These are phyloP conservation scores for Rhizophora mangle DNA, from an alignment of 345 rosid species.

Conservation along the genomic window DNA sequence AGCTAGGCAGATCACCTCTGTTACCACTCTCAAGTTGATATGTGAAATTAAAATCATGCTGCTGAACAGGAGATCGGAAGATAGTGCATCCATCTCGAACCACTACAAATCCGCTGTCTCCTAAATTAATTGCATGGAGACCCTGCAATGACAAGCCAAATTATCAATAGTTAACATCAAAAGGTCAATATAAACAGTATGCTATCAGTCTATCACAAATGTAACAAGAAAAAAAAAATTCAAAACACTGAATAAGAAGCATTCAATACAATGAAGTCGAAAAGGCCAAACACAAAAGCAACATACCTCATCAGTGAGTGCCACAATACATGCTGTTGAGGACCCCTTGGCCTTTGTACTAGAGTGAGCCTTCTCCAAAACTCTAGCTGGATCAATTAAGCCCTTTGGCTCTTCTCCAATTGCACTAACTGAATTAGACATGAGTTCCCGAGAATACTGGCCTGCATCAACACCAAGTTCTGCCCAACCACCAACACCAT, in stretches of 20 bases:
- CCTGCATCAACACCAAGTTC: slow-evolving; percentile 88
- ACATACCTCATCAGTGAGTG: slow-evolving; percentile 74
- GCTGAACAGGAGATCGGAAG: slow-evolving; percentile 93
- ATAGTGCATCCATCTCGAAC: slow-evolving; percentile 90
- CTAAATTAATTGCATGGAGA: slow-evolving; percentile 75
- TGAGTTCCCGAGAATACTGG: slow-evolving; percentile 78
- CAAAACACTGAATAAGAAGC: not conserved
- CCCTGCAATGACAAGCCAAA: slow-evolving; percentile 38
- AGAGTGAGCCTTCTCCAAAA: slow-evolving; percentile 88
- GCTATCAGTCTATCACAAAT: not conserved
- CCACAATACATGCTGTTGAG: slow-evolving; percentile 94
- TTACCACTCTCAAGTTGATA: slow-evolving; percentile 88
- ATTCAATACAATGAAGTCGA: not conserved
- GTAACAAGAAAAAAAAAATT: not conserved
- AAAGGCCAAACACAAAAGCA: slow-evolving; percentile 1
- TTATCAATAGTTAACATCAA: not conserved
- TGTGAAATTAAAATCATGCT: slow-evolving; percentile 91
- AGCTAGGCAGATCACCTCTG: slow-evolving; percentile 87
- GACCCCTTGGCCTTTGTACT: slow-evolving; percentile 85
- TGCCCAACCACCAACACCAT: slow-evolving; percentile 99
- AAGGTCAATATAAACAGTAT: not conserved
- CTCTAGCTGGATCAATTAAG: slow-evolving; percentile 78
- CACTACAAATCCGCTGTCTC: slow-evolving; percentile 98
- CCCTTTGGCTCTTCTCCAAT: slow-evolving; percentile 85
- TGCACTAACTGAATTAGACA: slow-evolving; percentile 83